Evolutionary conservation across 305 asterid genomes (phyloP).

Genomic region (Solanum aculeatissimum): DNA sequence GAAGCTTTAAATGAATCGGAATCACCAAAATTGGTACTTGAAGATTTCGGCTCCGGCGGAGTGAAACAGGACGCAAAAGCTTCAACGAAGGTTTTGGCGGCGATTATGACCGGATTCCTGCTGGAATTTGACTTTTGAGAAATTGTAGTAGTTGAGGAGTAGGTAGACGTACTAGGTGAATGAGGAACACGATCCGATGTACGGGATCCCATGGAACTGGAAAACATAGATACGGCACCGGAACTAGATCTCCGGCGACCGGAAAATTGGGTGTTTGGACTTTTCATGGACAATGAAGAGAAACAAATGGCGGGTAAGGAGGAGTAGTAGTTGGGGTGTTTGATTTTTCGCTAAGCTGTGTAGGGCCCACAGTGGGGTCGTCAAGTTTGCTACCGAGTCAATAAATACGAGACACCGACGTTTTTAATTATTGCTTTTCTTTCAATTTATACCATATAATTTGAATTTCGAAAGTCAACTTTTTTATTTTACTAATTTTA

Average conservation of each 20-base stretch:
- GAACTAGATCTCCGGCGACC: slow-evolving; percentile 9
- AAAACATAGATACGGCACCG: not conserved
- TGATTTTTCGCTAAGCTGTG: slow-evolving; percentile 9
- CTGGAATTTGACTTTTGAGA: slow-evolving; percentile 26
- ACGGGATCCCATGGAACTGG: slow-evolving; percentile 18
- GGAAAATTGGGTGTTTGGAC: not conserved
- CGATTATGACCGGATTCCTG: slow-evolving; percentile 27
- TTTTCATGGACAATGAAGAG: slow-evolving; percentile 1
- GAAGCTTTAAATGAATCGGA: slow-evolving; percentile 11
- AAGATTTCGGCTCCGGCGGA: slow-evolving; percentile 33
- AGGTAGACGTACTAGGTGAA: slow-evolving; percentile 28
- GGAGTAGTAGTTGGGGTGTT: not conserved
- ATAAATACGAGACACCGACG: not conserved
- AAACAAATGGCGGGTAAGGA: slow-evolving; percentile 31
- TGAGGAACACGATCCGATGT: slow-evolving; percentile 15
- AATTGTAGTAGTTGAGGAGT: slow-evolving; percentile 21
- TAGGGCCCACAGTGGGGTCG: not conserved
- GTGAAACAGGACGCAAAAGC: slow-evolving; percentile 55
- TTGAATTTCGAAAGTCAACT: not conserved
- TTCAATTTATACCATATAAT: not conserved
- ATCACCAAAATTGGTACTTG: slow-evolving; percentile 15
- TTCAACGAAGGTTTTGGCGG: slow-evolving; percentile 45
- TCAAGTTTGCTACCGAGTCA: not conserved
- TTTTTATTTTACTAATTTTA: not conserved
- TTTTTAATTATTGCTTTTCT: not conserved